A percentile compares a stretch with the other conserved stretches of the same genome.
phyloP scores from a whole-genome alignment of 208 protist species.

The Angomonas desouzai region DNA sequence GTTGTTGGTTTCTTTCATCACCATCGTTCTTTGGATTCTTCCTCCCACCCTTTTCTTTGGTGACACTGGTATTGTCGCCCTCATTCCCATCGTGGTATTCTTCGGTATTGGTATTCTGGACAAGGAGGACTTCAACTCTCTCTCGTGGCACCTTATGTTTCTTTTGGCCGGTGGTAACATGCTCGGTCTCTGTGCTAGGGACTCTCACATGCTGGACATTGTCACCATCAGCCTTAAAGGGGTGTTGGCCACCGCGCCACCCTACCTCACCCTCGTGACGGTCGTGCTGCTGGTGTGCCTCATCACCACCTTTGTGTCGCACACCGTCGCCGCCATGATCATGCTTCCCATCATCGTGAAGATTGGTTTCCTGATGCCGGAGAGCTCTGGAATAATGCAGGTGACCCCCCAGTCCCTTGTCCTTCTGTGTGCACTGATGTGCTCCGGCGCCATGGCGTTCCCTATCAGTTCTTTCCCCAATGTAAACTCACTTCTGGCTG shows the following conservation, averaged over 20 bases:
- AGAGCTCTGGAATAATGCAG: constrained; percentile 39
- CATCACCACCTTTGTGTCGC: constrained; percentile 90
- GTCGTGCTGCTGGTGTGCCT: constrained; percentile 62
- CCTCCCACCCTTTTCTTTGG: constrained; percentile 82
- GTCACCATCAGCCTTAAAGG: constrained; percentile 62
- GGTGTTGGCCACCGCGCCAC: constrained; percentile 43
- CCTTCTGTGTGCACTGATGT: constrained; percentile 85
- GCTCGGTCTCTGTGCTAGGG: constrained; percentile 84
- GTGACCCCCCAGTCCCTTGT: constrained; percentile 77
- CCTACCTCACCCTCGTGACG: constrained; percentile 64
- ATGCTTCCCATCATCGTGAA: constrained; percentile 89
- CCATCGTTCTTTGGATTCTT: constrained; percentile 82
- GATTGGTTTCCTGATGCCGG: constrained; percentile 81
- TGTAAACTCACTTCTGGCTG: constrained; percentile 87
- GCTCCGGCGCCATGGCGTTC: constrained; percentile 91
- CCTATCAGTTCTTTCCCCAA: constrained; percentile 95
- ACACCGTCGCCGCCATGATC: constrained; percentile 93
- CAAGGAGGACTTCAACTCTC: constrained; percentile 90
- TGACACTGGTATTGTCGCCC: constrained; percentile 89
- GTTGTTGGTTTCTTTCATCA: constrained; percentile 66
- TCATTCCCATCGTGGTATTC: constrained; percentile 91
- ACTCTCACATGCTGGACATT: constrained; percentile 86
- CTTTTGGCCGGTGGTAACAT: constrained; percentile 92
- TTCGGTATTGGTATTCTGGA: constrained; percentile 90
- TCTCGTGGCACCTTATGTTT: constrained; percentile 93